Percentiles rank a stretch among this genome's conserved stretches.
Evolutionary conservation across 768 basidiomycete species (phyloP).

Genomic region (Daedaleopsis sinensis): DNA sequence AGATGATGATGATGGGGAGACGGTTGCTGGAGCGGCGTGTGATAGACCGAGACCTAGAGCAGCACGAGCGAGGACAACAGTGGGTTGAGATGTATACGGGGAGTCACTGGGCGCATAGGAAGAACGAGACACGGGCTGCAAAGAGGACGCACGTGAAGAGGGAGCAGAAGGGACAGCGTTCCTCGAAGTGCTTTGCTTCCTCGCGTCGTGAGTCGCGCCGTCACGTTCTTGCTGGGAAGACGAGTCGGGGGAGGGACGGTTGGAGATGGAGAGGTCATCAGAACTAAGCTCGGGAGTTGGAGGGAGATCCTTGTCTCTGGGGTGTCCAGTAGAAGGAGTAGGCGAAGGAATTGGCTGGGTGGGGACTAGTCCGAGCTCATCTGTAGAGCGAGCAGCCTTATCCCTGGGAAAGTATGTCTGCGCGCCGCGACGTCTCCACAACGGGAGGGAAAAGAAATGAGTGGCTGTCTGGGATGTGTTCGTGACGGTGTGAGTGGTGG

Average conservation of each 20-base stretch:
- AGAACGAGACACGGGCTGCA: slow-evolving; percentile 13
- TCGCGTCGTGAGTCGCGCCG: slow-evolving; percentile 2
- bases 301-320: slow-evolving; percentile 36
- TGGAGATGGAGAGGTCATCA: slow-evolving; percentile 8
- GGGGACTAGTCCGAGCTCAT: slow-evolving; percentile 27
- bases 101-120: slow-evolving; percentile 18
- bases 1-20: slow-evolving; percentile 42
- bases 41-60: slow-evolving; percentile 61
- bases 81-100: slow-evolving; percentile 29
- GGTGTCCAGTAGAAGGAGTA: slow-evolving; percentile 8
- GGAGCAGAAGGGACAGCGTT: slow-evolving; percentile 7
- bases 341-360: background rate
- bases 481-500: slow-evolving; percentile 51
- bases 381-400: slow-evolving; percentile 26
- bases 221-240: slow-evolving; percentile 4
- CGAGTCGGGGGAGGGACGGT: slow-evolving; percentile 10
- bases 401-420: slow-evolving; percentile 35
- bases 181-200: slow-evolving; percentile 3
- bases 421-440: slow-evolving; percentile 59
- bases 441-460: slow-evolving; percentile 68
- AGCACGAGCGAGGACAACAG: slow-evolving; percentile 55
- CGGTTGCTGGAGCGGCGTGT: slow-evolving; percentile 48
- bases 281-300: slow-evolving; percentile 31
- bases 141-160: slow-evolving; percentile 19
- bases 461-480: slow-evolving; percentile 54